phyloP scores from a whole-genome alignment of 371 early-diverging fungal species.

The Neoconidiobolus thromboides region DNA sequence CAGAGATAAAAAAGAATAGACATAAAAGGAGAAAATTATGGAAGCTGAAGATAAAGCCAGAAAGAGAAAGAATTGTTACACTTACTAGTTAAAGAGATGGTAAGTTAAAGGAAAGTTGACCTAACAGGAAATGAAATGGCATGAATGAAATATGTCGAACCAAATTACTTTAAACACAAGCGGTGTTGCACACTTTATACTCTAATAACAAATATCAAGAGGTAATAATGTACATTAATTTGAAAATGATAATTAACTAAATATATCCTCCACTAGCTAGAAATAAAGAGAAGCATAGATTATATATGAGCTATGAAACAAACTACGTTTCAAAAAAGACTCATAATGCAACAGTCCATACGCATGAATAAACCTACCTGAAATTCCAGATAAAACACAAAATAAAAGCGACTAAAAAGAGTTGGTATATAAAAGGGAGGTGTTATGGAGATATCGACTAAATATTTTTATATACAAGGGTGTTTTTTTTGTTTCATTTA shows the following conservation, averaged over 20 bases:
- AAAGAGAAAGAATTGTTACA: not conserved
- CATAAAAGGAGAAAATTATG: not conserved
- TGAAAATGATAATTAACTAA: not conserved
- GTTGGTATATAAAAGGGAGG: too few species aligned
- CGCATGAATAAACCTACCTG: too few species aligned
- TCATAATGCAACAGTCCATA: not conserved
- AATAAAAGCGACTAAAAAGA: too few species aligned
- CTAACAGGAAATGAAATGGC: not conserved
- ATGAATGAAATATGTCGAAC: not conserved
- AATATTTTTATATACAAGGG: too few species aligned
- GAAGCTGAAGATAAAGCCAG: not conserved
- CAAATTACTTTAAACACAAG: not conserved
- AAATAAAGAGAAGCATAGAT: not conserved
- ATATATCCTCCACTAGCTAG: not conserved
- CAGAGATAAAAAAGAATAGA: not conserved
- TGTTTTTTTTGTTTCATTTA: too few species aligned
- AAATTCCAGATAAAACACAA: too few species aligned
- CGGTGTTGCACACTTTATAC: not conserved
- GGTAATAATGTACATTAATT: not conserved
- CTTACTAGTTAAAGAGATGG: not conserved
- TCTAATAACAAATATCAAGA: not conserved
- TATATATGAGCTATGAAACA: not conserved
- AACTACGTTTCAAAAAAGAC: not conserved
- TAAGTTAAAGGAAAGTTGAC: too few species aligned
- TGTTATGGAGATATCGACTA: too few species aligned